Base-by-base conservation (phyloP, 495 filamentous ascomycete genomes). In the Chlorociboria aeruginascens region DNA sequence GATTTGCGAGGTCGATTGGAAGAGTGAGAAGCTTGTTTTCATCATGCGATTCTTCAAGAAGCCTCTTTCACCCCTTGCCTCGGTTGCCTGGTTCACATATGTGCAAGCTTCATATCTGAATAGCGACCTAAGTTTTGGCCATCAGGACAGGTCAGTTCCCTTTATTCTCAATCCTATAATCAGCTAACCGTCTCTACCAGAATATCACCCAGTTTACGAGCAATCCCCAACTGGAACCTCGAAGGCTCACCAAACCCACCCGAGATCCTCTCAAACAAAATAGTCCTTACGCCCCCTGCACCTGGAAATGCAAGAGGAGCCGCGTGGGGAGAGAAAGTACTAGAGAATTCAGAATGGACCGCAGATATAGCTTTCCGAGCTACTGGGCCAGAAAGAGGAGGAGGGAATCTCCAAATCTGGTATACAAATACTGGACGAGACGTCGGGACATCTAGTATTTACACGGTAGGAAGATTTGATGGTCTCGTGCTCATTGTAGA, bases 391-490 rank as follows among this genome's bases (percentile, higher is more conserved):
- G 92, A 97, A 63, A 71, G 86, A 55, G 86, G 79, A 31, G 78
- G 83, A 29, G 92, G 92, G 38, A 96, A 93, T 65, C 72, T 98
- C 49, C 86, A 95, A 60, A 69, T 98, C 53, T 98, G 93, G 93
- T 87, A 90, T 61, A 79, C 78, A 13, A 81, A 84, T 52, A 77
- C 85, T 44, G 86, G 85, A 39, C 67, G 74, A 52, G 68, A 67
- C 14, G 66, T 93, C 45, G 80, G 80, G 42, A 71, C 80, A 4
- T 71, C 77, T 13, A 89, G 83, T 61, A 76, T 96, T 48, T 94
- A 95, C 61, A 92, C 85, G 6, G 78, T 82, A 25, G 78, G 76
- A 25, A 71, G 72, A 35, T 96, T 90, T 53, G 92, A 98, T 54
- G 92, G 92, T 25, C 69, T 98, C 55, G 89, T 75, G 11, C 66